A percentile compares a stretch with the other conserved stretches of the same genome.
Evolutionary conservation across 2,329 filamentous ascomycete species (phyloP).

Genomic region (Monilinia aucupariae): DNA sequence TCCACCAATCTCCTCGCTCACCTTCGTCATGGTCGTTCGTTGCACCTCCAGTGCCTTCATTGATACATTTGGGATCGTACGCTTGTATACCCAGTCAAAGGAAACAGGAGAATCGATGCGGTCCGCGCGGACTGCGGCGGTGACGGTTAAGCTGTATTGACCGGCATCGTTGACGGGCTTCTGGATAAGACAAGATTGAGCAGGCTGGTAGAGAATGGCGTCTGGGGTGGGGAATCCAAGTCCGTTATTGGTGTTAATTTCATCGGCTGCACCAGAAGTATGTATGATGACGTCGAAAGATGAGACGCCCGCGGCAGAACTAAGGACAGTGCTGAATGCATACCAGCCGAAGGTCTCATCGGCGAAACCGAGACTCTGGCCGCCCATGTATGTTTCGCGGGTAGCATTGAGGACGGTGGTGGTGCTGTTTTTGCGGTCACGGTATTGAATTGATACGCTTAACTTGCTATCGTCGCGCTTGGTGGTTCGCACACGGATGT

Average conservation of each 20-base stretch:
- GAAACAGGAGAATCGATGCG: background rate
- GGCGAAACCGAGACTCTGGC: background rate
- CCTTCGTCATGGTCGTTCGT: slow-evolving; percentile 1
- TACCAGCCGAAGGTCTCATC: background rate
- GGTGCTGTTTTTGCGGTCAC: background rate
- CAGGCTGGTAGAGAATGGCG: background rate
- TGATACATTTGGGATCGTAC: background rate
- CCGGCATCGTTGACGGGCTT: background rate
- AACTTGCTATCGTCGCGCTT: background rate
- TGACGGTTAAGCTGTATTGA: background rate
- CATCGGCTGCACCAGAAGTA: background rate
- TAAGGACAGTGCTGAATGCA: background rate
- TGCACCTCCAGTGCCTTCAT: background rate
- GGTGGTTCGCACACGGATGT: slow-evolving; percentile 7
- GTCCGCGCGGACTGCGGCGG: slow-evolving; percentile 5
- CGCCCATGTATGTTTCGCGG: background rate
- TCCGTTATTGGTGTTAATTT: slow-evolving; percentile 1
- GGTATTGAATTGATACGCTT: background rate
- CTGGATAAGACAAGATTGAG: background rate
- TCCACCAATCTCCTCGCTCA: background rate
- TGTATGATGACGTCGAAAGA: slow-evolving; percentile 1
- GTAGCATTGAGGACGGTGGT: background rate
- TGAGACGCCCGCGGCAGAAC: background rate
- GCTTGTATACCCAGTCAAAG: slow-evolving; percentile 1
- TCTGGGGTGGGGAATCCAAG: background rate